Evolutionary conservation across 75 land plant species (phyloP).

Genomic region (Sequoia sempervirens): DNA sequence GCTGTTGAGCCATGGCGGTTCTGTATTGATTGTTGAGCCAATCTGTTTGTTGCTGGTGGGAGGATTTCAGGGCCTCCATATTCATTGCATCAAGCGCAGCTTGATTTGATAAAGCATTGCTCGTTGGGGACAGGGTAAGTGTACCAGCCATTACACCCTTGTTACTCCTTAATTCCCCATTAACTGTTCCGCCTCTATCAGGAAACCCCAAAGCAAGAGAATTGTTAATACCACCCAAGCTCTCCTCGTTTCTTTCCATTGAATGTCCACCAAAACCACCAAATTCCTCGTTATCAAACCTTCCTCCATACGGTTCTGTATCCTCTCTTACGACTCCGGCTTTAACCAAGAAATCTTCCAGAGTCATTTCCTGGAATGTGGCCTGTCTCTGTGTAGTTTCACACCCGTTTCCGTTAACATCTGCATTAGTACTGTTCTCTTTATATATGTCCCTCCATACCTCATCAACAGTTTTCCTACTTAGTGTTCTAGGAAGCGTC

Average conservation of each 20-base stretch:
- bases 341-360: constrained; percentile 69
- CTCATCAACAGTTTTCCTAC: constrained; percentile 79
- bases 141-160: background rate
- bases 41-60: constrained; percentile 10
- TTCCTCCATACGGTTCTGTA: constrained; percentile 15
- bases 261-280: constrained; percentile 16
- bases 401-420: background rate
- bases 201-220: constrained; percentile 27
- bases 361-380: constrained; percentile 73
- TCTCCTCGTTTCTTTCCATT: background rate
- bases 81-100: constrained; percentile 19
- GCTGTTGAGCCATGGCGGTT: background rate
- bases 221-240: constrained; percentile 10
- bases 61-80: constrained; percentile 31
- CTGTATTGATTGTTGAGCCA: constrained; percentile 15
- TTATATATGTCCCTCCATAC: constrained; percentile 59
- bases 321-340: constrained; percentile 83
- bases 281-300: constrained; percentile 15
- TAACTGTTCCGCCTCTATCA: constrained; percentile 11
- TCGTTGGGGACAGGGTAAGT: constrained; percentile 13
- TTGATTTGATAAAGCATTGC: constrained; percentile 24
- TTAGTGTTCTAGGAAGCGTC: constrained; percentile 67
- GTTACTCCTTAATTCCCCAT: constrained; percentile 17
- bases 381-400: constrained; percentile 39
- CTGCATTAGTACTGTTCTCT: constrained; percentile 15